Conservation (phyloP, 139 green algal species). For the Coelastrella sp. region DNA sequence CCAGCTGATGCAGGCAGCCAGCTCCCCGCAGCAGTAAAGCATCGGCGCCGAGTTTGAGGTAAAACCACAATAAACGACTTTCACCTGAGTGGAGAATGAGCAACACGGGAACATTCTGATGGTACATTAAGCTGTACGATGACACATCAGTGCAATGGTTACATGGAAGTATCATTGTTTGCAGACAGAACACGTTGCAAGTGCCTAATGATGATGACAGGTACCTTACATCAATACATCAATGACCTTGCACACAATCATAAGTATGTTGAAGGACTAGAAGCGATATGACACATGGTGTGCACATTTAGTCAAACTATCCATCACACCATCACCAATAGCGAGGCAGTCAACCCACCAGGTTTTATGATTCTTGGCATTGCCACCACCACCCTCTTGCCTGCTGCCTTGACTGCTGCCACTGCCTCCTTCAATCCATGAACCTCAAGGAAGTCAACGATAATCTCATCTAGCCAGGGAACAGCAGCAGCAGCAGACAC, state of each 20-base stretch:
- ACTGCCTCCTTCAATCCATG: constrained; percentile 84
- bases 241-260: no score
- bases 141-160: neutral
- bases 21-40: constrained; percentile 81
- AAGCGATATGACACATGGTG: no score
- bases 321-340: neutral
- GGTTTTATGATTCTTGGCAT: neutral
- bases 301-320: neutral
- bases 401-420: constrained; percentile 59
- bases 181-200: no score
- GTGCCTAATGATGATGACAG: no score
- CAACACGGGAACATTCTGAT: neutral
- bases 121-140: neutral
- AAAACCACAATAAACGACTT: constrained; percentile 80
- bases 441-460: constrained; percentile 88
- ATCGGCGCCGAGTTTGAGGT: constrained; percentile 78
- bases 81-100: constrained; percentile 86
- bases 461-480: constrained; percentile 82
- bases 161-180: no score
- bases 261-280: no score
- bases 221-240: no score
- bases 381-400: constrained; percentile 47
- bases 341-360: neutral
- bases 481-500: constrained; percentile 72
- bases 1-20: constrained; percentile 77